Evolutionary conservation across 2,329 filamentous ascomycete species (phyloP).

Genomic region (Nothopassalora personata): DNA sequence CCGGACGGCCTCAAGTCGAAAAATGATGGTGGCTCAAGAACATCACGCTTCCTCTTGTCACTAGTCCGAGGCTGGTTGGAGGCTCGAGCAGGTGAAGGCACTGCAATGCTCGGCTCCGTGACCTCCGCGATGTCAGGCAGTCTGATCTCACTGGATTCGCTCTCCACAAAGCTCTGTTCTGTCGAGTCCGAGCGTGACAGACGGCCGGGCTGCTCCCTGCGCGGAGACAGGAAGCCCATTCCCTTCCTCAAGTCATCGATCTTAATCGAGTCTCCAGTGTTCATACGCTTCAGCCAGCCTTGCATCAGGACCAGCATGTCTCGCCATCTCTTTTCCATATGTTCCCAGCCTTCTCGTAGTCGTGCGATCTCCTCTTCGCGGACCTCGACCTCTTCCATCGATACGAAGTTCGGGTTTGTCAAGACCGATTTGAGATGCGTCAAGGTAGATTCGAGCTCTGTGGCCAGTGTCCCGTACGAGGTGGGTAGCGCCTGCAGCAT

Average conservation of each 20-base stretch:
- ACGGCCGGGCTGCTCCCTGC: slow-evolving; percentile 18
- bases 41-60: slow-evolving; percentile 27
- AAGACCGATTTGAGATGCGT: slow-evolving; percentile 76
- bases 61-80: slow-evolving; percentile 7
- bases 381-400: slow-evolving; percentile 88
- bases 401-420: slow-evolving; percentile 93
- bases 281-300: slow-evolving; percentile 81
- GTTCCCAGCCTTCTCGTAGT: slow-evolving; percentile 80
- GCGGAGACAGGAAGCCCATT: slow-evolving; percentile 45
- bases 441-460: slow-evolving; percentile 70
- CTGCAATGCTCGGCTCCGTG: slow-evolving; percentile 2
- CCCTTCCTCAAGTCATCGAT: slow-evolving; percentile 58
- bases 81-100: not conserved
- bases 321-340: slow-evolving; percentile 85
- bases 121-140: slow-evolving; percentile 10
- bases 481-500: slow-evolving; percentile 48
- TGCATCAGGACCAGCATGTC: slow-evolving; percentile 90
- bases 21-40: slow-evolving; percentile 32
- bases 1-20: slow-evolving; percentile 32
- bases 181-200: slow-evolving; percentile 23
- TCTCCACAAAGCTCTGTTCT: slow-evolving; percentile 25
- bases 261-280: slow-evolving; percentile 64
- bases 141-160: slow-evolving; percentile 26
- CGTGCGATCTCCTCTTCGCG: slow-evolving; percentile 85
- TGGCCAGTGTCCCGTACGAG: slow-evolving; percentile 62